phyloP scores from a whole-genome alignment of 1,284 basidiomycete genomes.

The Gomphus bonarii region DNA sequence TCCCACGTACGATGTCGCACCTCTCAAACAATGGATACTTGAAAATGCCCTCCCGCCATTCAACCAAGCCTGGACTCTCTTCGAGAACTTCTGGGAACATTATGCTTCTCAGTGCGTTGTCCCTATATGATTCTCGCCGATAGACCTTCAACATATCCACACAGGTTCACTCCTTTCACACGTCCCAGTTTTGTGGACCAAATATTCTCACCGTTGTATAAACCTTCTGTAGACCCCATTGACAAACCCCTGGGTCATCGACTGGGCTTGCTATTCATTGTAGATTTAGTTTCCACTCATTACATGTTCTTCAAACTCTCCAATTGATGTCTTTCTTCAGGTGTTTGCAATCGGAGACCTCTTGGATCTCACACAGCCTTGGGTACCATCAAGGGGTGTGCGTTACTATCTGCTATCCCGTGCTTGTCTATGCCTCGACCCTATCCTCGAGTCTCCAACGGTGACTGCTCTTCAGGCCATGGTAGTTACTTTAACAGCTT shows the following conservation, averaged over 20 bases:
- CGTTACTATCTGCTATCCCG: slow-evolving; percentile 2
- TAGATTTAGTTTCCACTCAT: background rate
- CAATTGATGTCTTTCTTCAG: background rate
- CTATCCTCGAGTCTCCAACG: slow-evolving; percentile 8
- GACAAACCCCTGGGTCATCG: slow-evolving; percentile 8
- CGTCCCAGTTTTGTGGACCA: slow-evolving; percentile 3
- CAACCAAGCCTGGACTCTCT: slow-evolving; percentile 7
- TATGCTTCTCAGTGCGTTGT: slow-evolving; percentile 7
- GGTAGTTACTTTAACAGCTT: background rate
- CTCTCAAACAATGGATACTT: slow-evolving; percentile 1
- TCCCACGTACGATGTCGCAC: background rate
- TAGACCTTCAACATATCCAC: background rate
- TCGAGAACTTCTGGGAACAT: slow-evolving; percentile 10
- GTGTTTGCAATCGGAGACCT: slow-evolving; percentile 11
- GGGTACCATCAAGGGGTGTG: background rate
- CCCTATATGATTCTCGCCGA: background rate
- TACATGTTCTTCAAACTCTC: background rate
- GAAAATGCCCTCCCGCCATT: slow-evolving; percentile 7
- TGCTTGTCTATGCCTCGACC: slow-evolving; percentile 5
- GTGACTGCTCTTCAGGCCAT: slow-evolving; percentile 9
- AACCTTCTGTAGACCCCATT: background rate
- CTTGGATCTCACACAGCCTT: slow-evolving; percentile 10
- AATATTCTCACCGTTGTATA: slow-evolving; percentile 7
- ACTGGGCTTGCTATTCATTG: slow-evolving; percentile 6
- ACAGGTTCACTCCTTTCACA: slow-evolving; percentile 4